Conservation (phyloP, 768 basidiomycete species). For the Sutorius australiensis region DNA sequence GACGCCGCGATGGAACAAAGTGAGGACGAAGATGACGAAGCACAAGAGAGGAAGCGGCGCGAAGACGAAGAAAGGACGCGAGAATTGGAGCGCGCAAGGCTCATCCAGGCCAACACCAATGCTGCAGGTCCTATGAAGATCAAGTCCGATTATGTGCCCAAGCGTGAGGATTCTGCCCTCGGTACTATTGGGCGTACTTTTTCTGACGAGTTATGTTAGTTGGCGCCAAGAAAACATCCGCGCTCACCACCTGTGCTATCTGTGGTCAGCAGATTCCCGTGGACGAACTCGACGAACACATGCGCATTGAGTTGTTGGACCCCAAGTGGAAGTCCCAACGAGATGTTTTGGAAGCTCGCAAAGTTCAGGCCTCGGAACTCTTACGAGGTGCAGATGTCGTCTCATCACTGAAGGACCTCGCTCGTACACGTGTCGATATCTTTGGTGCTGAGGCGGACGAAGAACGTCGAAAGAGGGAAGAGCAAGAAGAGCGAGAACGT, state of each 20-base stretch:
- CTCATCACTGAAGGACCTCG: conserved; percentile 88
- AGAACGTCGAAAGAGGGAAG: conserved; percentile 80
- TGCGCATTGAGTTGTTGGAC: conserved; percentile 96
- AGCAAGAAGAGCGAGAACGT: conserved; percentile 77
- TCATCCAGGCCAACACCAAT: conserved; percentile 76
- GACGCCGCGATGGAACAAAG: conserved; percentile 77
- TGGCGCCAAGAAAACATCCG: conserved; percentile 54
- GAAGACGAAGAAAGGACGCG: conserved; percentile 66
- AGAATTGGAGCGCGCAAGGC: conserved; percentile 73
- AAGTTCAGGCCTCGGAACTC: conserved; percentile 83
- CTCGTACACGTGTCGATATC: conserved; percentile 93
- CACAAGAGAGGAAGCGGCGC: conserved; percentile 52
- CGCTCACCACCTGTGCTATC: conserved; percentile 85
- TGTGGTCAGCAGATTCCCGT: conserved; percentile 96
- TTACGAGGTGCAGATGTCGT: conserved; percentile 92
- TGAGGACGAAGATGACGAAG: conserved; percentile 76
- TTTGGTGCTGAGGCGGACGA: conserved; percentile 95
- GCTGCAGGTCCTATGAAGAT: conserved; percentile 87
- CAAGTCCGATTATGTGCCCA: conserved; percentile 93
- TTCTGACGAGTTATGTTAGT: conserved; percentile 41
- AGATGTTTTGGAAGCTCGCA: conserved; percentile 81
- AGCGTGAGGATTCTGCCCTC: conserved; percentile 52
- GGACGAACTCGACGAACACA: conserved; percentile 94
- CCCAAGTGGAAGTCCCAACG: conserved; percentile 98
- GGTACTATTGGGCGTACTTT: not conserved